phyloP scores from a whole-genome alignment of 148 eudicot genomes.

The Arbutus unedo region DNA sequence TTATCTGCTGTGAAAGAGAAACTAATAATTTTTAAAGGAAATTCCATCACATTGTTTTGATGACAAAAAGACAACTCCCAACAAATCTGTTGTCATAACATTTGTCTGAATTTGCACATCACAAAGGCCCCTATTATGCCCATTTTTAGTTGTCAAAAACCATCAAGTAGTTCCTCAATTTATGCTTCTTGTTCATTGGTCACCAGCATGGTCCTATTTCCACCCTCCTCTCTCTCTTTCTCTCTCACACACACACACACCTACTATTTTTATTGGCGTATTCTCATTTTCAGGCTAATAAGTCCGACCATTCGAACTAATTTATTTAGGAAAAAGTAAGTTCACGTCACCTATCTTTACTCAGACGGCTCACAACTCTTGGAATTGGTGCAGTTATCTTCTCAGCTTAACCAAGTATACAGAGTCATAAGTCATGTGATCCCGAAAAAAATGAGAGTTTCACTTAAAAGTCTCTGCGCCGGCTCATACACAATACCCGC shows the following conservation, averaged over 20 bases:
- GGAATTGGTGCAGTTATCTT: too few relatives aligned
- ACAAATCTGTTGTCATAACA: constrained; percentile 11
- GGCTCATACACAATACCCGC: too few relatives aligned
- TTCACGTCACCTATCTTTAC: too few relatives aligned
- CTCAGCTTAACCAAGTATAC: too few relatives aligned
- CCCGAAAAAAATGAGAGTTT: too few relatives aligned
- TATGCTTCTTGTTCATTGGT: neutral
- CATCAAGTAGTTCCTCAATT: neutral
- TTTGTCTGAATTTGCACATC: neutral
- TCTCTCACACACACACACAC: neutral
- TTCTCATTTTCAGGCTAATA: too few relatives aligned
- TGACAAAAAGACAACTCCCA: constrained; percentile 16
- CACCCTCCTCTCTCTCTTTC: neutral
- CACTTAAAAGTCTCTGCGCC: too few relatives aligned
- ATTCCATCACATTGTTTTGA: constrained; percentile 19
- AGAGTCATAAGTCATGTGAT: too few relatives aligned
- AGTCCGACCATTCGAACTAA: too few relatives aligned
- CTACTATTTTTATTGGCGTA: too few relatives aligned
- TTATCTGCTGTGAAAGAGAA: constrained; percentile 27
- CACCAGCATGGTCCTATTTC: neutral
- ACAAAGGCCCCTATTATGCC: neutral
- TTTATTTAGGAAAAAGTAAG: too few relatives aligned
- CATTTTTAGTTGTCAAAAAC: neutral
- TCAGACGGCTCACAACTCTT: too few relatives aligned
- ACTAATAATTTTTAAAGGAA: neutral